Evolutionary conservation across 2,329 filamentous ascomycete species (phyloP).

Genomic region (Cladophialophora bantiana): DNA sequence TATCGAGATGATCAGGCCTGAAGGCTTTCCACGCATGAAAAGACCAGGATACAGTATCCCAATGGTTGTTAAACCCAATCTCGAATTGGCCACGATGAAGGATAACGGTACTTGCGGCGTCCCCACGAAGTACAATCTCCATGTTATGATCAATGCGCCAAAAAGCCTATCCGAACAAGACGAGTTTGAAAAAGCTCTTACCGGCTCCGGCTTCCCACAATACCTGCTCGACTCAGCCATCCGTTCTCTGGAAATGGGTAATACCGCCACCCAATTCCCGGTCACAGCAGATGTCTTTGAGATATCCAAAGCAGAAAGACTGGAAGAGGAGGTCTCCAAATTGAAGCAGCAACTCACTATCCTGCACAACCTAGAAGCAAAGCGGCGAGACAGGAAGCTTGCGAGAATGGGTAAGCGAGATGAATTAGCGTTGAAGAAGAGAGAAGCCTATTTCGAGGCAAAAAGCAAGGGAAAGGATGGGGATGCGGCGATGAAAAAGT

Average conservation of each 20-base stretch:
- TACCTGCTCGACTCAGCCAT: constrained; percentile 40
- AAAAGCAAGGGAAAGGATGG: constrained; percentile 54
- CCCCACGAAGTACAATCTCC: constrained; percentile 51
- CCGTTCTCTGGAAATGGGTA: constrained; percentile 34
- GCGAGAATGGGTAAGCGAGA: constrained; percentile 49
- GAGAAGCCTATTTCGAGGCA: constrained; percentile 54
- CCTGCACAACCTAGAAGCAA: constrained; percentile 48
- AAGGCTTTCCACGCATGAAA: constrained; percentile 51
- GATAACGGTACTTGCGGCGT: constrained; percentile 46
- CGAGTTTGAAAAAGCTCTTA: constrained; percentile 45
- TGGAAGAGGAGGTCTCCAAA: constrained; percentile 50
- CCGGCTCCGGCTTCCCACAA: constrained; percentile 24
- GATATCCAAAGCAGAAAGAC: constrained; percentile 29
- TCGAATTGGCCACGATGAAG: constrained; percentile 48
- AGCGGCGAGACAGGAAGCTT: constrained; percentile 48
- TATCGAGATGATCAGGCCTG: constrained; percentile 72
- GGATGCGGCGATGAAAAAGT: constrained; percentile 47
- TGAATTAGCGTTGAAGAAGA: constrained; percentile 48
- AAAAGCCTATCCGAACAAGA: constrained; percentile 51
- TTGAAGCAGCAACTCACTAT: constrained; percentile 46
- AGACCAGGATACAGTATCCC: constrained; percentile 59
- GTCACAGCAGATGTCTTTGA: constrained; percentile 39
- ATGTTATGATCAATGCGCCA: constrained; percentile 50
- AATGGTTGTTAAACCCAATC: constrained; percentile 77
- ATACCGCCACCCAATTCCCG: not conserved